These are phyloP conservation scores for Discostella pseudostelligera DNA, from an alignment of 108 stramenopile species.

Conservation along the genomic window DNA sequence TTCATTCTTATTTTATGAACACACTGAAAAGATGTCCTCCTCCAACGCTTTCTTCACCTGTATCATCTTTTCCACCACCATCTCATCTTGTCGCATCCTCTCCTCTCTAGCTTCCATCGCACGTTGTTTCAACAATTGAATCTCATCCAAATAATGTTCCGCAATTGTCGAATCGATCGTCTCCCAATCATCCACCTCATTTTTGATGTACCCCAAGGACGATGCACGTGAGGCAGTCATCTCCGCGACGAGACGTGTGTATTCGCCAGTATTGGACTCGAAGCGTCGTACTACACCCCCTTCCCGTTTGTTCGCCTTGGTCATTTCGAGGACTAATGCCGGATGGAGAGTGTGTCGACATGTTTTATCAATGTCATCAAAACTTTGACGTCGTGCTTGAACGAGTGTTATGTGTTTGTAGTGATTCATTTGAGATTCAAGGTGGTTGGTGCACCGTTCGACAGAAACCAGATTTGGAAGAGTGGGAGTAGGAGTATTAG, in stretches of 20 bases:
- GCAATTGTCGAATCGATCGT: constrained; percentile 18
- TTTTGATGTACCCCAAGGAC: constrained; percentile 27
- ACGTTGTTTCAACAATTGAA: constrained; percentile 30
- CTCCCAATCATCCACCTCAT: constrained; percentile 28
- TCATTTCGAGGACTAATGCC: constrained; percentile 46
- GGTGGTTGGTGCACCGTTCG: constrained; percentile 35
- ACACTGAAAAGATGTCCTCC: constrained; percentile 24
- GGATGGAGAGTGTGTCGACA: constrained; percentile 28
- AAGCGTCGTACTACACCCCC: constrained; percentile 57
- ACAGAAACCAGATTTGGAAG: constrained; percentile 33
- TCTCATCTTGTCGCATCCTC: constrained; percentile 29
- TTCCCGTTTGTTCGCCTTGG: constrained; percentile 61
- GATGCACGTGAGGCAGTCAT: constrained; percentile 25
- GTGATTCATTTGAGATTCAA: constrained; percentile 43
- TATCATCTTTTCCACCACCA: constrained; percentile 26
- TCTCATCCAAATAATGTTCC: constrained; percentile 34
- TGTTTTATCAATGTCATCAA: constrained; percentile 27
- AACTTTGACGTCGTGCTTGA: constrained; percentile 16
- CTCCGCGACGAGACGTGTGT: constrained; percentile 21
- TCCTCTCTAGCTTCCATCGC: constrained; percentile 17
- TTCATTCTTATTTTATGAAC: neutral
- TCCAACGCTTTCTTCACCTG: constrained; percentile 19
- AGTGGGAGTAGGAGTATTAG: constrained; percentile 1
- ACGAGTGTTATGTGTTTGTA: constrained; percentile 36
- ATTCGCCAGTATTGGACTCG: constrained; percentile 45